Conservation (phyloP, 257 asterid genomes). For the Forsythia suspensa region DNA sequence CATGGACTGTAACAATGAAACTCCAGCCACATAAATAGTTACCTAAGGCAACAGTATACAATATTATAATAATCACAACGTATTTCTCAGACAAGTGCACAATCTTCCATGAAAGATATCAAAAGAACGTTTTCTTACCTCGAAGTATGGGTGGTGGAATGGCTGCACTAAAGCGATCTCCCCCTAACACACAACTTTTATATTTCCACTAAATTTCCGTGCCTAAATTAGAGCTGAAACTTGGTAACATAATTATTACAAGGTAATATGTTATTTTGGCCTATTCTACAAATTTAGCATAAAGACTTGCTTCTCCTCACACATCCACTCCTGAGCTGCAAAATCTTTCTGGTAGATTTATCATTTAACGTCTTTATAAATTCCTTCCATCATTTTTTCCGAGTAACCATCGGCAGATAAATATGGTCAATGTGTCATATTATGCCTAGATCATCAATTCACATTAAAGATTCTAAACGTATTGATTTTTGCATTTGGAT, state of each 20-base stretch:
- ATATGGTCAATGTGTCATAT: no score
- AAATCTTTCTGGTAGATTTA: no score
- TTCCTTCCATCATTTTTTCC: no score
- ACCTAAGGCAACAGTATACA: background rate
- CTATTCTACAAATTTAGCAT: background rate
- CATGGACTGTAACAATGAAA: background rate
- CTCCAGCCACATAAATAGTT: background rate
- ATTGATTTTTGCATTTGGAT: no score
- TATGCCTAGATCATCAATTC: no score
- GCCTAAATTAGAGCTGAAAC: background rate
- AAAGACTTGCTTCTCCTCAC: background rate
- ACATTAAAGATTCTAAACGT: no score
- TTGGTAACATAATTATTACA: background rate
- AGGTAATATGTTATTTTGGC: background rate
- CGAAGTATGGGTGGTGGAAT: background rate
- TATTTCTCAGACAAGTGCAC: background rate
- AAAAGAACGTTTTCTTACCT: background rate
- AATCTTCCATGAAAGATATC: background rate
- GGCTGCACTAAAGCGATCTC: background rate
- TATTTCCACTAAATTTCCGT: conserved; percentile 1
- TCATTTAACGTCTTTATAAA: no score
- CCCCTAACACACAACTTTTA: background rate
- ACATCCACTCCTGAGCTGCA: background rate
- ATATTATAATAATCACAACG: background rate
- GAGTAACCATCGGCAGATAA: no score